Base-by-base conservation (phyloP, 2,329 filamentous ascomycete species). In the Calonectria hongkongensis region DNA sequence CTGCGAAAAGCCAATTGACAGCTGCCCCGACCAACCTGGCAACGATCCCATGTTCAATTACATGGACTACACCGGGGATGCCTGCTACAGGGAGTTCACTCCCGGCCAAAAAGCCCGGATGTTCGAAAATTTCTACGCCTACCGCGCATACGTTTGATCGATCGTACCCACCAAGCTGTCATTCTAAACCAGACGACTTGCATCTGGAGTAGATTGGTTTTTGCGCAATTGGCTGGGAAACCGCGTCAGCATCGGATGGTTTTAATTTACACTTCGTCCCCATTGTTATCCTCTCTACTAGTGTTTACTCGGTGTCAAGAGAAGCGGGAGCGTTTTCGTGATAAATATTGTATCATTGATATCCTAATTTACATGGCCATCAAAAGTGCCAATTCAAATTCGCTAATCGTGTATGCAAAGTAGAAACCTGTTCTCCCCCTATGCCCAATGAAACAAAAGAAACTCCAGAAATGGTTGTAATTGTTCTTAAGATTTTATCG, bases 71-170 rank as follows among this genome's bases (percentile, higher is more conserved):
- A 15, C 33, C 16, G 54, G 54, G 16, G 54, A 60, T 12, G 54
- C 54, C 10, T 60, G 54, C 54, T 60, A 60, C 54, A 27, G 54
- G 4, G 54, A 60, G 36, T 60, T 60, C 25, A 60, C 54, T 41
- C 54, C 54, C 15, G 54, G 54, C 2, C 54, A 60, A 13, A 60
- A 60, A 13, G 54, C 54, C 10, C 54, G 54, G 1, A 60, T 60
- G 54, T 60, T 60, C 41, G 13, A 60, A 33, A 60, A 60, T n/a
- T 60, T 41, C 21, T 60, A 60, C 21, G 54, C 54, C 4, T 60
- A 18, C 8, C 54, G 54, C 16, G 54, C 54, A 4, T 60, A 41
- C 6, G 54, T 60, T 13, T 60, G 27, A 51, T 13, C 3, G 12
- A 2, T 1, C 5, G n/a, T 48, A 5, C 21, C 10, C 12, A 4